Evolutionary conservation across 768 basidiomycete genomes (phyloP), one percentile per base, ranked within the genome.

Genomic region (Mycena crocata): DNA sequence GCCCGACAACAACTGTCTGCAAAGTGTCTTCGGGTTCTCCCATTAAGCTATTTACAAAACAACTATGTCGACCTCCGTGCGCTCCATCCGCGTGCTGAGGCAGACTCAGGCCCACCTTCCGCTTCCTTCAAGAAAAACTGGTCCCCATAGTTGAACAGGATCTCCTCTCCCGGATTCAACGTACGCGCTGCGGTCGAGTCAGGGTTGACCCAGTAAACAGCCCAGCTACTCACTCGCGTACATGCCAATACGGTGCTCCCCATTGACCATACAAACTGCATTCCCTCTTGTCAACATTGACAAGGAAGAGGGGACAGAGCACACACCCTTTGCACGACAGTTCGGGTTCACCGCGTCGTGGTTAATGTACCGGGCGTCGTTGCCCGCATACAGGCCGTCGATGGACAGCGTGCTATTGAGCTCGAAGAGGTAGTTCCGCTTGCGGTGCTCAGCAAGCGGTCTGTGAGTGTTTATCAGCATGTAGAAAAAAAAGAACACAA

Each of bases 291-390:
- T n/a, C n/a, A 19, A 9, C 3, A 23, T 56, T 49, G 14, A 10
- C 28, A 52, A 42, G 55, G 12, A 70, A 42, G n/a, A 35, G 23
- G 34, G 46, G 31, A 23, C 49, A 32, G 19, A 17, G 28, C 15
- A 73, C 81, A 30, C 68, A 89, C 89, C 81, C 60, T 62, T 70
- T 0, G 87, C 87, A 1, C 65, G 54, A 64, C 85, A 86, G 70
- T 90, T 92, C 4, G 78, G 73, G 21, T 48, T 67, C 54, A 64
- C 63, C 35, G 54, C 69, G 24, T 79, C 78, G 62, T 93, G 92
- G 70, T 94, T 91, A 57, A 93, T 87, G 69, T 88, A 93, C 17
- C 91, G 82, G n/a, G 90, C 81, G 42, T 83, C 80, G 62, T 93
- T 93, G 5, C 90, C 91, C 1, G 79, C 83, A 37, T 78, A 81